Conservation (phyloP, 805 yeast genomes). For the Cyberlindnera euphorbiae region DNA sequence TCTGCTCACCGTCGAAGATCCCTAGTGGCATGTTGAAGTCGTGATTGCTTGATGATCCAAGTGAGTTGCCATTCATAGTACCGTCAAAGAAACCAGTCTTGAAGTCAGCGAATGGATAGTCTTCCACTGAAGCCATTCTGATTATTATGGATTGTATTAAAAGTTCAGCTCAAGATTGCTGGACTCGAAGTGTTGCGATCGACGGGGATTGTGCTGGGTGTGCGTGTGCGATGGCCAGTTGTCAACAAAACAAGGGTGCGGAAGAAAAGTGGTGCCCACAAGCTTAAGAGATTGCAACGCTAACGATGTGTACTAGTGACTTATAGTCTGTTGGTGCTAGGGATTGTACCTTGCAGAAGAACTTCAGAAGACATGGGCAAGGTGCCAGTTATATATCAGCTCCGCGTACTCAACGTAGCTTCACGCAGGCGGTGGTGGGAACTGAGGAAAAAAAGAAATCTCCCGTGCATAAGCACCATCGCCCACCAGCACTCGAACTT, state of each 20-base stretch:
- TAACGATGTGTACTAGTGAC: no score
- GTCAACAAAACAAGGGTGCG: no score
- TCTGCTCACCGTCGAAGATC: conserved; percentile 3
- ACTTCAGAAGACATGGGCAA: no score
- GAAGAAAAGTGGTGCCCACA: no score
- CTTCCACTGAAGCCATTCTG: conserved; percentile 13
- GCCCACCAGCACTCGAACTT: conserved; percentile 5
- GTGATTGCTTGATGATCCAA: conserved; percentile 3
- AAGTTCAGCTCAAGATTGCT: background rate
- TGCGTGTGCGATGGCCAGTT: no score
- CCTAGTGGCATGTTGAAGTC: conserved; percentile 3
- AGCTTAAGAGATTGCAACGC: no score
- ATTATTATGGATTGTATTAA: background rate
- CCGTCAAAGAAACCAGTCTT: conserved; percentile 3
- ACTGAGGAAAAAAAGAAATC: conserved; percentile 7
- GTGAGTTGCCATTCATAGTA: background rate
- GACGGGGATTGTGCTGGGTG: background rate
- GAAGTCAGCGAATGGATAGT: conserved; percentile 10
- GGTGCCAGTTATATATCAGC: conserved; percentile 9
- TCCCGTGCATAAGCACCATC: background rate
- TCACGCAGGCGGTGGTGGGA: conserved; percentile 7
- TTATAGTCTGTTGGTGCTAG: no score
- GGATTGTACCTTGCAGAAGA: no score
- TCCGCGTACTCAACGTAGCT: conserved; percentile 2
- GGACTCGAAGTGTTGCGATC: background rate